These are phyloP conservation scores for Balansia obtecta DNA, from an alignment of 2,329 filamentous ascomycete genomes.

Conservation along the genomic window DNA sequence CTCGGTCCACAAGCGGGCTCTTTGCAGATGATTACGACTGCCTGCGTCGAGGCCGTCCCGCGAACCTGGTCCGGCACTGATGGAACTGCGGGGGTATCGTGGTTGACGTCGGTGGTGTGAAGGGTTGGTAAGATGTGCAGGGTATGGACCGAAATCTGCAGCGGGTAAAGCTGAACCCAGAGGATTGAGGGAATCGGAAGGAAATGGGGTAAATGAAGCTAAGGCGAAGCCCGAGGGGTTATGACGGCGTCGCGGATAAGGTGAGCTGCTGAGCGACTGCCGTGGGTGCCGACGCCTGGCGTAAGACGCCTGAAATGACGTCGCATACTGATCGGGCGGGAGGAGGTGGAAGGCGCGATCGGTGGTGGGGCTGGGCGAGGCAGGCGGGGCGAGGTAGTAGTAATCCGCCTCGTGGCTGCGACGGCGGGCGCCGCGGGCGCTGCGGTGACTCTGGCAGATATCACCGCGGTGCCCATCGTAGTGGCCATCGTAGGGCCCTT, in stretches of 20 bases:
- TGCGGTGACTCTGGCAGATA: not conserved
- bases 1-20: not conserved
- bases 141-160: not conserved
- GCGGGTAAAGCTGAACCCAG: not conserved
- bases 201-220: not conserved
- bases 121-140: not conserved
- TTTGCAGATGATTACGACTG: not conserved
- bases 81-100: not conserved
- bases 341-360: constrained; percentile 20
- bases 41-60: not conserved
- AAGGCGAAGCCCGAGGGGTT: not conserved
- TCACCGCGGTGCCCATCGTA: not conserved
- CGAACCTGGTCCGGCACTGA: not conserved
- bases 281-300: not conserved
- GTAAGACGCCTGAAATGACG: not conserved
- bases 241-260: not conserved
- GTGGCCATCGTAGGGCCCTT: too few relatives aligned
- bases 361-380: constrained; percentile 37
- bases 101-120: not conserved
- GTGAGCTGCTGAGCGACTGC: not conserved
- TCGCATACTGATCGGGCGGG: constrained; percentile 29
- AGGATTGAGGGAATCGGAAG: too few relatives aligned
- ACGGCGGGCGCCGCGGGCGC: too few relatives aligned
- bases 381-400: constrained; percentile 32
- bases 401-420: not conserved